Conservation (phyloP, 768 basidiomycete species). For the Tylopilus intermedius region DNA sequence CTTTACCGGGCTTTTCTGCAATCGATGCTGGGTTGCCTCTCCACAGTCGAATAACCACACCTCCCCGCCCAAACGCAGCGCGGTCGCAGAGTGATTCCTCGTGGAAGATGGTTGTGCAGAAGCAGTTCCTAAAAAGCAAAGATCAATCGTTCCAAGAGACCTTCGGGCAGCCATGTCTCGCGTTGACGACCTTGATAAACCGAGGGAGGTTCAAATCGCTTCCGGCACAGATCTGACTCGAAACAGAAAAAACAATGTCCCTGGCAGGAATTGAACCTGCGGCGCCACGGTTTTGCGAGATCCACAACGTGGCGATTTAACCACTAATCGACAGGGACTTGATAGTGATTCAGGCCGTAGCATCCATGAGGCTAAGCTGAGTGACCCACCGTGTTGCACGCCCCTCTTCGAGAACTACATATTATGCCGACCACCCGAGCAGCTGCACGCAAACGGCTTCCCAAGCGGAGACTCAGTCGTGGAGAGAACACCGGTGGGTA, state of each 20-base stretch:
- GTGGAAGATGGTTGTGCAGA: conserved; percentile 78
- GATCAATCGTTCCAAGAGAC: conserved; percentile 36
- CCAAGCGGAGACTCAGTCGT: neutral
- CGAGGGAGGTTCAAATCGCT: neutral
- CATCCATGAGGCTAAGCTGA: no score
- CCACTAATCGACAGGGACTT: conserved; percentile 41
- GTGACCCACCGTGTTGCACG: neutral
- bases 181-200: neutral
- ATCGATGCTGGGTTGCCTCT: conserved; percentile 74
- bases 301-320: conserved; percentile 41
- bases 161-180: conserved; percentile 17
- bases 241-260: conserved; percentile 26
- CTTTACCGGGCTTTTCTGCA: conserved; percentile 68
- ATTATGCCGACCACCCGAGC: conserved; percentile 10
- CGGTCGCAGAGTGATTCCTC: conserved; percentile 71
- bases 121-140: conserved; percentile 78
- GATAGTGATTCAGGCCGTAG: no score
- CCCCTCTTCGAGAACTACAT: neutral
- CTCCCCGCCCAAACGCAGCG: conserved; percentile 60
- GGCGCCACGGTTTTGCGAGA: conserved; percentile 32
- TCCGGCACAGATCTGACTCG: no score
- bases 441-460: conserved; percentile 1
- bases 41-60: conserved; percentile 87
- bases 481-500: neutral
- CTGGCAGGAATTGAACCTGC: conserved; percentile 38